These are phyloP conservation scores for Jacaranda mimosifolia DNA, from an alignment of 257 asterid species.

Conservation along the genomic window DNA sequence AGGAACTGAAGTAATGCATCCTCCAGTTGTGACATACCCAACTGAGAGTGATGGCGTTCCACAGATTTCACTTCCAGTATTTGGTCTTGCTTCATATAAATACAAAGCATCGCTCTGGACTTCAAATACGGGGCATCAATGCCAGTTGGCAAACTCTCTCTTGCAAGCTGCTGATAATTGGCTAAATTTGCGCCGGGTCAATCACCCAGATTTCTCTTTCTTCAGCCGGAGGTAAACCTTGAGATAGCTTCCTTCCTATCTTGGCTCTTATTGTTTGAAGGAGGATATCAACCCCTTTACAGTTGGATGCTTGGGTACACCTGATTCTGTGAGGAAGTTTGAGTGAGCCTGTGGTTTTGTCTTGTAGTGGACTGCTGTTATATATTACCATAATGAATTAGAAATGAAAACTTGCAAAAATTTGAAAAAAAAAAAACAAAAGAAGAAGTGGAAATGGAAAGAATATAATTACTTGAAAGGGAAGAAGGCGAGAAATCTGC, in stretches of 20 bases:
- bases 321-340: constrained; percentile 30
- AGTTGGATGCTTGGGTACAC: constrained; percentile 15
- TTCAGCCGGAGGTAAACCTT: constrained; percentile 66
- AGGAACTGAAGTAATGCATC: constrained; percentile 62
- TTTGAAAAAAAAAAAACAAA: neutral
- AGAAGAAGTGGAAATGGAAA: neutral
- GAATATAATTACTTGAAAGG: neutral
- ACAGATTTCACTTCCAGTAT: constrained; percentile 71
- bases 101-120: constrained; percentile 82
- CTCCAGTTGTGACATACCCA: constrained; percentile 57
- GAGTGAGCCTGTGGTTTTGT: constrained; percentile 21
- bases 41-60: constrained; percentile 59
- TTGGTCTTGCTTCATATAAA: constrained; percentile 88
- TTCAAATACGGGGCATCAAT: constrained; percentile 58
- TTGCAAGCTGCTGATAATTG: constrained; percentile 77
- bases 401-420: constrained; percentile 1
- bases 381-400: neutral
- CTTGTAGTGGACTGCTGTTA: constrained; percentile 7
- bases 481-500: neutral
- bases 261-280: constrained; percentile 6
- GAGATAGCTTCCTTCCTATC: constrained; percentile 13
- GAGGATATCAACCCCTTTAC: constrained; percentile 11
- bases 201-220: constrained; percentile 93
- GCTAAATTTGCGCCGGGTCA: constrained; percentile 64
- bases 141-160: constrained; percentile 61